phyloP scores from a whole-genome alignment of 2,329 filamentous ascomycete species.

The Aspergillus sp. region DNA sequence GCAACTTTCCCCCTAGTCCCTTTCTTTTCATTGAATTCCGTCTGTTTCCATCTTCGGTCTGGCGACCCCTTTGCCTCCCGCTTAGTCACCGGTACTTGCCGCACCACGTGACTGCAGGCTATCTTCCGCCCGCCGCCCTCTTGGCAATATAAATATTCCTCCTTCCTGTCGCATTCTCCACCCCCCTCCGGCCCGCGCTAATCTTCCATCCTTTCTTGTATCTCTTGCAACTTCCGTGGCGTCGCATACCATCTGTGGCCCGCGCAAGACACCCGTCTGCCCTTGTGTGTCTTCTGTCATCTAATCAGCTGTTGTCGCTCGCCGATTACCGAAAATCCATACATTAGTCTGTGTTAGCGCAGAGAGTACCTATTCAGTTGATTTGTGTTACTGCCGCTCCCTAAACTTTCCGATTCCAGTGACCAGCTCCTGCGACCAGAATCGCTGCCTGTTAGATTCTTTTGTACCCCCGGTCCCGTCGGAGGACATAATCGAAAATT shows the following conservation, averaged over 20 bases:
- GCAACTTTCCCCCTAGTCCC: conserved; percentile 9
- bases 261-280: conserved; percentile 21
- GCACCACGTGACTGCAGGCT: conserved; percentile 39
- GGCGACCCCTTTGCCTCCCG: conserved; percentile 15
- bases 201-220: conserved; percentile 28
- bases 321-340: conserved; percentile 28
- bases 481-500: conserved; percentile 24
- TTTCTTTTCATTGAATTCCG: conserved; percentile 3
- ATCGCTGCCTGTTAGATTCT: conserved; percentile 27
- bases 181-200: conserved; percentile 31
- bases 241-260: conserved; percentile 22
- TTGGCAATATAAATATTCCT: conserved; percentile 48
- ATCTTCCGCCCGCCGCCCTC: conserved; percentile 30
- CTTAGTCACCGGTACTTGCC: conserved; percentile 29
- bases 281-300: conserved; percentile 27
- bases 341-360: conserved; percentile 37
- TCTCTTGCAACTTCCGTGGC: conserved; percentile 23
- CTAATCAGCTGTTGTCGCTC: conserved; percentile 28
- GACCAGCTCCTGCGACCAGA: conserved; percentile 21
- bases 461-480: conserved; percentile 28
- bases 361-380: conserved; percentile 37
- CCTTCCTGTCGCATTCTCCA: conserved; percentile 43
- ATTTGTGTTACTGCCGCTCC: conserved; percentile 30
- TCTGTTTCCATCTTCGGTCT: conserved; percentile 14
- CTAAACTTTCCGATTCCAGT: conserved; percentile 29